Evolutionary conservation across 2,329 filamentous ascomycete species (phyloP).

Genomic region (Xylaria sp.): DNA sequence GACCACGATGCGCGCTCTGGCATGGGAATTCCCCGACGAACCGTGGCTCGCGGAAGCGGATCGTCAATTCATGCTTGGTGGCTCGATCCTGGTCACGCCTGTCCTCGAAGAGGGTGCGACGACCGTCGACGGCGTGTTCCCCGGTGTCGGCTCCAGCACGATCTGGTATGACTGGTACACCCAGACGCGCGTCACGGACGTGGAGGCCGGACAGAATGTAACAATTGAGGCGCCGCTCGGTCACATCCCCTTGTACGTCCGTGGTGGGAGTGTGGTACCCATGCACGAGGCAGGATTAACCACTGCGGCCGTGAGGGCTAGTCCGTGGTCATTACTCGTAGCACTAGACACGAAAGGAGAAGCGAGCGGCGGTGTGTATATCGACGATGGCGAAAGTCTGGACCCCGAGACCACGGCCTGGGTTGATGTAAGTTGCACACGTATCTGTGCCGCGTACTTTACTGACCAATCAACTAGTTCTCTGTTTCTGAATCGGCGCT

Average conservation of each 20-base stretch:
- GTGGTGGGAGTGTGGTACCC: constrained; percentile 74
- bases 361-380: constrained; percentile 71
- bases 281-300: constrained; percentile 75
- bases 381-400: constrained; percentile 80
- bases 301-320: constrained; percentile 69
- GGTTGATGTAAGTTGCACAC: constrained; percentile 55
- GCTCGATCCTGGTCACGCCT: constrained; percentile 72
- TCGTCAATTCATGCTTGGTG: constrained; percentile 77
- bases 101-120: constrained; percentile 71
- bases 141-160: constrained; percentile 67
- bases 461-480: constrained; percentile 49
- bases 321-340: constrained; percentile 73
- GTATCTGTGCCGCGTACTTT: neutral
- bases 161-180: constrained; percentile 86
- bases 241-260: constrained; percentile 76
- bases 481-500: constrained; percentile 56
- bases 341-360: constrained; percentile 65
- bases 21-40: constrained; percentile 80
- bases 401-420: constrained; percentile 63
- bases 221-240: constrained; percentile 62
- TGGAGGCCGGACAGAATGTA: constrained; percentile 51
- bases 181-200: constrained; percentile 60
- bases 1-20: constrained; percentile 77
- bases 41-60: constrained; percentile 73
- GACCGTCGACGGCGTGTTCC: constrained; percentile 74